Base-by-base conservation (phyloP, 2,329 filamentous ascomycete species). In the Coniochaeta sp. region DNA sequence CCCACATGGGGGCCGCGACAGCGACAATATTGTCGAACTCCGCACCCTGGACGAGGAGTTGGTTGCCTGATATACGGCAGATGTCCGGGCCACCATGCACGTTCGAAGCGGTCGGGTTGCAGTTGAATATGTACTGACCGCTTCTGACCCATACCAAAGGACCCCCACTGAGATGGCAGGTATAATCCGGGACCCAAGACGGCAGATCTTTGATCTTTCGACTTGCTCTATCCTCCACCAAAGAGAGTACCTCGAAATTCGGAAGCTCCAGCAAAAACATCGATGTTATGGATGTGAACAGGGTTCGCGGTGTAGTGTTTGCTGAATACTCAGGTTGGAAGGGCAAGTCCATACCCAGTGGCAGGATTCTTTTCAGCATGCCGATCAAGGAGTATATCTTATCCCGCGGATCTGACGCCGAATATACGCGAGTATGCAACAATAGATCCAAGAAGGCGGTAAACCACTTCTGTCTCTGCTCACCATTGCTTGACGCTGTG, bases 101-200 rank as follows among this genome's bases (percentile, higher is more conserved):
- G 16, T 47, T 22, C 26, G 42, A 3, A 6, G 19, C 5, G 19
- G 42, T 26, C 16, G 42, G 24, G n/a, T 58, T 24, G 56, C 56
- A 58, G 56, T 26, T 32, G 17, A 58, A 58, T 2, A 14, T 38
- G 9, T 42, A 22, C 3, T 6, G 12, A 14, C 17, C n/a, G 3
- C 30, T 36, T 2, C 56, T 12, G 17, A 58, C 5, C 14, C 1
- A 16, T 28, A 19, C 26, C 22, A 58, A 17, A 47, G 40, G 57
- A 5, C 42, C 34, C 14, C 40, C 57, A 10, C 26, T 58, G 16
- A 58, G 22, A 12, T 42, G 38, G 22, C 40, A 58, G 4, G 40
- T 50, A 24, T 34, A 58, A 47, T 58, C 57, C 1, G 57, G 57
- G n/a, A 58, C 57, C 40, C 57, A 58, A 19, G 57, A 58, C 40